Percentiles rank a stretch among this genome's conserved stretches.
phyloP scores from a whole-genome alignment of 1,284 basidiomycete genomes.

The Ustilago cynodontis region DNA sequence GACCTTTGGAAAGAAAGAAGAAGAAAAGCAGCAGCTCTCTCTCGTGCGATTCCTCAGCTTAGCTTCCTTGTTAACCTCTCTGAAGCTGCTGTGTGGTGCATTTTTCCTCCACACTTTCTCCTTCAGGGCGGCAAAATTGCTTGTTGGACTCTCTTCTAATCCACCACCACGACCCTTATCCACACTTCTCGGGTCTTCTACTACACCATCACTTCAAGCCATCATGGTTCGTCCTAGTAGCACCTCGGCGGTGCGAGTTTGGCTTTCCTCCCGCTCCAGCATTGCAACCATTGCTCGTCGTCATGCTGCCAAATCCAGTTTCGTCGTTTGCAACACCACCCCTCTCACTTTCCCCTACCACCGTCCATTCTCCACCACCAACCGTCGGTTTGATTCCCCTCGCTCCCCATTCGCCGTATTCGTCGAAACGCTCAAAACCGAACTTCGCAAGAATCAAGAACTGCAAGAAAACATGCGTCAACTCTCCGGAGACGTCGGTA shows the following conservation, averaged over 20 bases:
- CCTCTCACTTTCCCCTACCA: neutral
- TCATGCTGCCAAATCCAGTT: neutral
- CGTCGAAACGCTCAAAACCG: conserved; percentile 90
- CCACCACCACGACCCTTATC: neutral
- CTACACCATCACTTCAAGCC: too few relatives aligned
- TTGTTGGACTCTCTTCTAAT: neutral
- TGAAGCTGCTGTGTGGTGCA: neutral
- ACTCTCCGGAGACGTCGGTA: conserved; percentile 95
- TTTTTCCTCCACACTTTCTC: neutral
- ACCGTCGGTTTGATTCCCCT: conserved; percentile 20
- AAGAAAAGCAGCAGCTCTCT: too few relatives aligned
- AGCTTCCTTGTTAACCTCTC: too few relatives aligned
- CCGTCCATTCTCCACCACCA: neutral
- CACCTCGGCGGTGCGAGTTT: conserved; percentile 14
- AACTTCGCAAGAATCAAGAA: conserved; percentile 92
- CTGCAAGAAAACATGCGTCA: conserved; percentile 96
- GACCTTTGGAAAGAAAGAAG: conserved; percentile 13
- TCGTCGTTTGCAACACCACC: too few relatives aligned
- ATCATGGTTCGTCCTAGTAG: conserved; percentile 24
- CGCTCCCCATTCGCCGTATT: conserved; percentile 92
- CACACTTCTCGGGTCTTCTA: neutral
- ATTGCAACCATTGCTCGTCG: conserved; percentile 25
- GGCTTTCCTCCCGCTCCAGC: conserved; percentile 28
- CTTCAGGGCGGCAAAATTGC: neutral
- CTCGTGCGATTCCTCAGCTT: too few relatives aligned